These are phyloP conservation scores for Arachis stenosperma DNA, from an alignment of 306 rosid genomes.

Conservation along the genomic window DNA sequence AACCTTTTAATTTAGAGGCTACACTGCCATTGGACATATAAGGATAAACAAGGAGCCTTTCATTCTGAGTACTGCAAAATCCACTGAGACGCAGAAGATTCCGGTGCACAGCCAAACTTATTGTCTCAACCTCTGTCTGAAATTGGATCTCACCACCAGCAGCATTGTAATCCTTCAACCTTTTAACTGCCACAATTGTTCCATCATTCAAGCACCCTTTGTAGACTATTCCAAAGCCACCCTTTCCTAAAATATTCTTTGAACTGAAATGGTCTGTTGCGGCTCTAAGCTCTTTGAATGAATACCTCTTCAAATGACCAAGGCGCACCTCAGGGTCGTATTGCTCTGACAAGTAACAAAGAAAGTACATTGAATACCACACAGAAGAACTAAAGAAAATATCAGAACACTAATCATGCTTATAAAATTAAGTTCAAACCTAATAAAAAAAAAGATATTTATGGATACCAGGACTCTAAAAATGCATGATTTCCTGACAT, in stretches of 20 bases:
- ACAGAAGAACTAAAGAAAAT: neutral
- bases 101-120: conserved; percentile 93
- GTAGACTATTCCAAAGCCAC: conserved; percentile 97
- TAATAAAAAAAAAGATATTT: neutral
- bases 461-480: neutral
- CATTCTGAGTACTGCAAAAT: conserved; percentile 91
- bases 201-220: conserved; percentile 84
- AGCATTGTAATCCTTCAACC: conserved; percentile 87
- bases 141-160: conserved; percentile 98
- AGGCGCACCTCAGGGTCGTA: conserved; percentile 94
- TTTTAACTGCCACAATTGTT: conserved; percentile 88
- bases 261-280: conserved; percentile 95
- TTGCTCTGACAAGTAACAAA: conserved; percentile 67
- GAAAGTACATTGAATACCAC: neutral
- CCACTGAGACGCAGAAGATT: conserved; percentile 94
- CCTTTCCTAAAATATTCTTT: conserved; percentile 90
- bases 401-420: neutral
- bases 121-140: conserved; percentile 98
- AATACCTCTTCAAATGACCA: conserved; percentile 87
- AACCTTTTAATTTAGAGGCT: conserved; percentile 93
- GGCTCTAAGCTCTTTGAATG: conserved; percentile 92
- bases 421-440: neutral
- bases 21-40: conserved; percentile 98
- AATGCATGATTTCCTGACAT: neutral
- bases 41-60: conserved; percentile 95